Conservation (phyloP, 2,329 filamentous ascomycete genomes). For the Paecilomyces formosus region DNA sequence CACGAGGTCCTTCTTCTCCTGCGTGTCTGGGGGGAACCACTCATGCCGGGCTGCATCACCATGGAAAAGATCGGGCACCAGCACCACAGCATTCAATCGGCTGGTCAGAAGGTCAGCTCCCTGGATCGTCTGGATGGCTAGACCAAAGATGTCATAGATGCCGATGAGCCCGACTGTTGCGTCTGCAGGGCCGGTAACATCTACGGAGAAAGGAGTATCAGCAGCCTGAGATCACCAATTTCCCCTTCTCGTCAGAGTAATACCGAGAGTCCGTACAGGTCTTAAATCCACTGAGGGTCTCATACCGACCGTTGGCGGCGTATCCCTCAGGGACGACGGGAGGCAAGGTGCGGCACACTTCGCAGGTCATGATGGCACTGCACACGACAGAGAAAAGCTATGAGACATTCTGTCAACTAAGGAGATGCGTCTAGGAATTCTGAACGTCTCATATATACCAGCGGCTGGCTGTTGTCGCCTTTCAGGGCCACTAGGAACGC, state of each 20-base stretch:
- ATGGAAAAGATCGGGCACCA: neutral
- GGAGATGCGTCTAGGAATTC: no score
- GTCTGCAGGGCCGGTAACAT: neutral
- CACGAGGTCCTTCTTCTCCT: neutral
- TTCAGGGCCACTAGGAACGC: no score
- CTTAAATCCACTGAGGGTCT: neutral
- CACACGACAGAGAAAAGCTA: no score
- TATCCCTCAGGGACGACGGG: neutral
- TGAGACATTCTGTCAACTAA: no score
- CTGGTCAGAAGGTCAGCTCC: conserved; percentile 50
- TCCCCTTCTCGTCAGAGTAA: neutral
- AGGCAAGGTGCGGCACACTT: neutral
- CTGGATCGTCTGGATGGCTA: conserved; percentile 47
- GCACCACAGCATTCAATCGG: neutral
- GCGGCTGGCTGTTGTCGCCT: no score
- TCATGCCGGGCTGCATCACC: neutral
- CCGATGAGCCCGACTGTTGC: conserved; percentile 45
- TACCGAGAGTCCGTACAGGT: neutral
- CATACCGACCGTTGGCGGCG: neutral
- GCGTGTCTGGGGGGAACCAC: neutral
- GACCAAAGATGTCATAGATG: conserved; percentile 51
- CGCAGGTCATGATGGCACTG: neutral
- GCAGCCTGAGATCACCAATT: no score
- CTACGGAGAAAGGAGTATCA: neutral
- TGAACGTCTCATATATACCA: no score